These are phyloP conservation scores for Umbelopsis sp. DNA, from an alignment of 192 early-diverging fungal species.

Conservation along the genomic window DNA sequence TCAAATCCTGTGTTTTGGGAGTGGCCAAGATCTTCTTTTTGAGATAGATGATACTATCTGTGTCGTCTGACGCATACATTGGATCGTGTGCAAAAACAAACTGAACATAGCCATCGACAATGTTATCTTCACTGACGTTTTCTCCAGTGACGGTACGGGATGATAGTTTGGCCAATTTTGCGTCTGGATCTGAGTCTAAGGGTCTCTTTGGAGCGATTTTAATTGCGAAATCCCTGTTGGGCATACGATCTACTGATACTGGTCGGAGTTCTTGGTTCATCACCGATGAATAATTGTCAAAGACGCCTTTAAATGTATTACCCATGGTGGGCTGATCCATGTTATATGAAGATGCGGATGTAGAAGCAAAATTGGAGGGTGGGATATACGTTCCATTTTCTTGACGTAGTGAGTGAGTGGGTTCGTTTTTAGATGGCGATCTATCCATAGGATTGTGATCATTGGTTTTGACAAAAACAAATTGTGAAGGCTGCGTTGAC, in stretches of 20 bases:
- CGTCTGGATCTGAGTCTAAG: not conserved
- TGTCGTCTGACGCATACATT: slow-evolving; percentile 29
- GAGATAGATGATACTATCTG: slow-evolving; percentile 35
- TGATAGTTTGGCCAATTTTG: not conserved
- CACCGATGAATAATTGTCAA: not conserved
- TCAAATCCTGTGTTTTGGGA: slow-evolving; percentile 38
- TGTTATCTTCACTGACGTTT: slow-evolving; percentile 25
- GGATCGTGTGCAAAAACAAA: slow-evolving; percentile 39
- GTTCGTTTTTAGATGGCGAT: not conserved
- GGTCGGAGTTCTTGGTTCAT: not conserved
- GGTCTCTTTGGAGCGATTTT: not conserved
- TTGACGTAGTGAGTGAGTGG: not conserved
- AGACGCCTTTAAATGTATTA: not conserved
- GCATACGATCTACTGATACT: not conserved
- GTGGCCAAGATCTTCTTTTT: slow-evolving; percentile 36
- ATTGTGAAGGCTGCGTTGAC: not conserved
- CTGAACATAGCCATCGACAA: slow-evolving; percentile 41
- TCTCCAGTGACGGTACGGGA: slow-evolving; percentile 21
- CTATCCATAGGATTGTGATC: not conserved
- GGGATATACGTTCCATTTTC: not conserved
- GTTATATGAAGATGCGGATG: not conserved
- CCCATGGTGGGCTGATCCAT: not conserved
- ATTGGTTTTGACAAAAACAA: not conserved
- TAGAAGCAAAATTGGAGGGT: not conserved
- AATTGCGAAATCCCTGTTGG: not conserved